A percentile compares a stretch with the other conserved stretches of the same genome.
Conservation (phyloP, 139 green algal species). For the Volvox reticuliferus region DNA sequence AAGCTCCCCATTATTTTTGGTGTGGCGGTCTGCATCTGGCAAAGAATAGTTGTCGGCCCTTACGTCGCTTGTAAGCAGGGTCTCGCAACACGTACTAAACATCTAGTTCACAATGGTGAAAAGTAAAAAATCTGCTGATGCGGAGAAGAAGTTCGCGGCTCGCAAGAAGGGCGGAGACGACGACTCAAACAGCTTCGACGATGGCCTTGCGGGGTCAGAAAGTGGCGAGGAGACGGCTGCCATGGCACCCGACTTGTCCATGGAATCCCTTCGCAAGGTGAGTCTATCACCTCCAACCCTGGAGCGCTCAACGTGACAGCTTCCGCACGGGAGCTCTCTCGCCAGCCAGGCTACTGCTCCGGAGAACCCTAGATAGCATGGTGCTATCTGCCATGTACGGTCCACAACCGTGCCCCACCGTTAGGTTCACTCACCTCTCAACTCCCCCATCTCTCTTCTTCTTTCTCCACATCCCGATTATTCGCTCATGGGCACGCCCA, state of each 20-base stretch:
- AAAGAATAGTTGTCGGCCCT: too few relatives aligned
- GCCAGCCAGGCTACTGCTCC: background rate
- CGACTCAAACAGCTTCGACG: conserved; percentile 2
- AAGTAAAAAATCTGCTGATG: background rate
- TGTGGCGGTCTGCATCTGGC: too few relatives aligned
- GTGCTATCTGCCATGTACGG: background rate
- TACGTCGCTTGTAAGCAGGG: background rate
- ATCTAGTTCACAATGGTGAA: conserved; percentile 2
- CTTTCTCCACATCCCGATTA: too few relatives aligned
- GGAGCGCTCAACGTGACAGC: background rate
- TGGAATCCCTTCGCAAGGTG: conserved; percentile 16
- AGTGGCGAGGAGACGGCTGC: conserved; percentile 5
- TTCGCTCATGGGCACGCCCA: too few relatives aligned
- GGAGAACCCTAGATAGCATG: background rate
- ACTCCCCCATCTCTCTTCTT: too few relatives aligned
- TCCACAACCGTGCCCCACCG: background rate
- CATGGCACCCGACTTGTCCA: background rate
- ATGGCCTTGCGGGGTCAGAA: background rate
- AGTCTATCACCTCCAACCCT: background rate
- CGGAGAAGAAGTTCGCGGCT: background rate
- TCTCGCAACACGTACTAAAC: background rate
- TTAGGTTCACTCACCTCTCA: too few relatives aligned
- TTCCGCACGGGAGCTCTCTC: background rate
- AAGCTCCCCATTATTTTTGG: background rate
- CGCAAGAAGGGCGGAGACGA: conserved; percentile 8